Conservation (phyloP, 352 stramenopile species). For the Globisporangium middletonii region DNA sequence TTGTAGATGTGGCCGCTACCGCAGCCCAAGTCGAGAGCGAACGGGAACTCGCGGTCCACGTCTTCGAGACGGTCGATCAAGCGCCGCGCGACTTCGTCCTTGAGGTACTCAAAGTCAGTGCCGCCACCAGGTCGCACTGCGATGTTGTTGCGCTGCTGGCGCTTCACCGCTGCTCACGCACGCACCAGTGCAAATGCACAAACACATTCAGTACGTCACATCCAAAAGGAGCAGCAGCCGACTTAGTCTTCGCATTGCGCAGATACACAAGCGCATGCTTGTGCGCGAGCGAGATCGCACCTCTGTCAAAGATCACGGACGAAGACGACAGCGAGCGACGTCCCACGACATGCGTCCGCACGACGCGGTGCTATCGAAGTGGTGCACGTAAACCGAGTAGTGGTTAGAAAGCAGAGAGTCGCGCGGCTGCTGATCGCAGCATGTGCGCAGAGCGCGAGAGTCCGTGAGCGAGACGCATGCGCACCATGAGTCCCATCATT, state of each 20-base stretch:
- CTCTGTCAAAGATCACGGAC: slow-evolving; percentile 53
- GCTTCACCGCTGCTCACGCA: slow-evolving; percentile 46
- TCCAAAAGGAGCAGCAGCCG: no score
- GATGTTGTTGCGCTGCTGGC: slow-evolving; percentile 78
- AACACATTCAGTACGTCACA: not conserved
- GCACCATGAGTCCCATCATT: slow-evolving; percentile 13
- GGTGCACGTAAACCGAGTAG: slow-evolving; percentile 3
- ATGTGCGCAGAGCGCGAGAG: not conserved
- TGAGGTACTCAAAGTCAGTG: slow-evolving; percentile 82
- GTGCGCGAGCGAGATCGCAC: slow-evolving; percentile 12
- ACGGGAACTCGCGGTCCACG: slow-evolving; percentile 75
- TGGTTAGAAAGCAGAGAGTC: not conserved
- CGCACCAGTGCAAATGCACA: not conserved
- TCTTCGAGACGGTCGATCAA: slow-evolving; percentile 82
- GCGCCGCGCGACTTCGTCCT: slow-evolving; percentile 79
- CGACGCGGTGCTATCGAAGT: slow-evolving; percentile 23
- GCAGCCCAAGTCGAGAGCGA: slow-evolving; percentile 73
- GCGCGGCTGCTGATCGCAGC: not conserved
- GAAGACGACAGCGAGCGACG: slow-evolving; percentile 38
- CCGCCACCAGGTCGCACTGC: slow-evolving; percentile 46
- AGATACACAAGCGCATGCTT: not conserved
- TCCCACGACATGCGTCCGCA: slow-evolving; percentile 13
- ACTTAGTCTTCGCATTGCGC: no score
- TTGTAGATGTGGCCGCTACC: slow-evolving; percentile 84
- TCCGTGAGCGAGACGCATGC: not conserved